Percentiles rank a stretch among this genome's conserved stretches.
These are phyloP conservation scores for Globisporangium solare DNA, from an alignment of 352 stramenopile species.

Conservation along the genomic window DNA sequence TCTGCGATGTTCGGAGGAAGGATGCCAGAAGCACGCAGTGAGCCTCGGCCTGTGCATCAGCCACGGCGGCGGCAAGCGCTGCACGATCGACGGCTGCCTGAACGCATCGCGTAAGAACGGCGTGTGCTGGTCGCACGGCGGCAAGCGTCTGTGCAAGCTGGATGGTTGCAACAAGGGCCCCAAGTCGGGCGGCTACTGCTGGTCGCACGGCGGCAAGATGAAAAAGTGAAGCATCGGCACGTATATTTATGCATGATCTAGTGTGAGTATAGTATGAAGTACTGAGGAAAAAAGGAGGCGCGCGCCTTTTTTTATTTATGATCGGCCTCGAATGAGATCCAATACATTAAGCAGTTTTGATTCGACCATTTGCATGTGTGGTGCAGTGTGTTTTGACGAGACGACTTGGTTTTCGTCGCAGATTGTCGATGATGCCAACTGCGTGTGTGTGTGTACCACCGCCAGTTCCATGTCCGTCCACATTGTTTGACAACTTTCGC, in stretches of 20 bases:
- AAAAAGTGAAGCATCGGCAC: constrained; percentile 70
- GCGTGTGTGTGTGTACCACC: too few species aligned
- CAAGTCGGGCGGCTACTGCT: constrained; percentile 82
- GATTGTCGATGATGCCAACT: too few species aligned
- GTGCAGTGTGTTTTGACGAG: too few species aligned
- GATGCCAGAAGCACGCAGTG: constrained; percentile 77
- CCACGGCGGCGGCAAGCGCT: constrained; percentile 78
- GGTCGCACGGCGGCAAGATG: constrained; percentile 78
- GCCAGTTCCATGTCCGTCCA: too few species aligned
- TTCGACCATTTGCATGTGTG: too few species aligned
- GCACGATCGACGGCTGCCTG: constrained; percentile 63
- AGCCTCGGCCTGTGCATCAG: constrained; percentile 83
- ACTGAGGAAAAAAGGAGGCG: not conserved
- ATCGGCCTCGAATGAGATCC: not conserved
- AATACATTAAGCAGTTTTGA: too few species aligned
- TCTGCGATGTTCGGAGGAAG: constrained; percentile 62
- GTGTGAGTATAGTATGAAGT: constrained; percentile 5
- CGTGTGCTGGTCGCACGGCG: constrained; percentile 78
- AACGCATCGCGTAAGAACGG: constrained; percentile 81
- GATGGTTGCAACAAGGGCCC: constrained; percentile 77
- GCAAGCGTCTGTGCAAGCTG: constrained; percentile 76
- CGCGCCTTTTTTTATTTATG: too few species aligned
- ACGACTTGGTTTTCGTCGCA: too few species aligned
- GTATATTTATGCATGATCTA: constrained; percentile 17
- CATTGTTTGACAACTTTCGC: too few species aligned